A percentile compares a stretch with the other conserved stretches of the same genome.
Evolutionary conservation across 495 filamentous ascomycete species (phyloP).

Genomic region (Neurospora terricola): DNA sequence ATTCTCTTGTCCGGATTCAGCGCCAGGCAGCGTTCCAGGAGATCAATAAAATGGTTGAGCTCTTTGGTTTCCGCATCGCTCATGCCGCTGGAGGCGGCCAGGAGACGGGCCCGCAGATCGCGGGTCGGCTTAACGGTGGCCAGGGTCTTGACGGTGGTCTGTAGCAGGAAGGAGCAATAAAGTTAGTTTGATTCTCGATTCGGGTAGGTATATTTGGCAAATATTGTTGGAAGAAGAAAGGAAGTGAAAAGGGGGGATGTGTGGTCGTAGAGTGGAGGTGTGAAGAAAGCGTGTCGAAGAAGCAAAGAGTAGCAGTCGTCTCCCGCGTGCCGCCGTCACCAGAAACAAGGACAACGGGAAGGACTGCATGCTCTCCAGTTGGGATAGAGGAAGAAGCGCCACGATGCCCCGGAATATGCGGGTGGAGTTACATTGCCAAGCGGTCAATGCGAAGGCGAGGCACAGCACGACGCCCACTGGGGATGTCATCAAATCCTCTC

Average conservation of each 20-base stretch:
- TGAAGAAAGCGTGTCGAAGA: not conserved
- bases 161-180: not conserved
- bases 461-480: not conserved
- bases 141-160: slow-evolving; percentile 59
- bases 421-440: not conserved
- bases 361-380: not conserved
- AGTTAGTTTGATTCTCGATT: slow-evolving; percentile 4
- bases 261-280: not conserved
- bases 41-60: slow-evolving; percentile 68
- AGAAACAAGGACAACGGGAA: not conserved
- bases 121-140: slow-evolving; percentile 71
- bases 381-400: not conserved
- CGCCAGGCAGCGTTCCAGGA: slow-evolving; percentile 77
- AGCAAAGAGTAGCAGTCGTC: not conserved
- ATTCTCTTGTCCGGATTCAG: slow-evolving; percentile 91
- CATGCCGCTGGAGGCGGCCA: slow-evolving; percentile 64
- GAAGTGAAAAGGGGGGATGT: not conserved
- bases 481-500: not conserved
- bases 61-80: slow-evolving; percentile 67
- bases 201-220: not conserved
- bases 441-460: not conserved
- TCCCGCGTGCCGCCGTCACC: not conserved
- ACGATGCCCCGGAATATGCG: not conserved
- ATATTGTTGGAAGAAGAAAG: not conserved
- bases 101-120: slow-evolving; percentile 68